Conservation (phyloP, 495 filamentous ascomycete species). For the Xylaria longipes region DNA sequence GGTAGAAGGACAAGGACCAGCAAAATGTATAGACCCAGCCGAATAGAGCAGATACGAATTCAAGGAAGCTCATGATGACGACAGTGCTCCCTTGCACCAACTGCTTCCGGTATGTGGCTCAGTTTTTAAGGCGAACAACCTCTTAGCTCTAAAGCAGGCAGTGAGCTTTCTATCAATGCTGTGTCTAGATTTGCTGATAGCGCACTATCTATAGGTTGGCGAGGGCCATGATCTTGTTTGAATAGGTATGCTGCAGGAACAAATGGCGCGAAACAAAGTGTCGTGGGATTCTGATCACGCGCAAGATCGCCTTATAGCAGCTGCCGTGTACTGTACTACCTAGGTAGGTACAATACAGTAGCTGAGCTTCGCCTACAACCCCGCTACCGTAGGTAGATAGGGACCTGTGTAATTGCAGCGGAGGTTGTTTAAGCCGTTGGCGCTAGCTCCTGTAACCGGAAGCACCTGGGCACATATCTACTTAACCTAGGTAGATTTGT, state of each 20-base stretch:
- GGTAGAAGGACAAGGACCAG: slow-evolving; percentile 93
- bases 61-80: slow-evolving; percentile 42
- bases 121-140: not conserved
- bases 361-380: not conserved
- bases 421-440: not conserved
- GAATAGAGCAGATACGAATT: slow-evolving; percentile 57
- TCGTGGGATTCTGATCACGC: slow-evolving; percentile 7
- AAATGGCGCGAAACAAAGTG: not conserved
- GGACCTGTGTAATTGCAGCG: not conserved
- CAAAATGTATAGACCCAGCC: slow-evolving; percentile 69
- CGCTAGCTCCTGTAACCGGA: not conserved
- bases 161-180: not conserved
- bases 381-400: not conserved
- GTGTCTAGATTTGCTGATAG: not conserved
- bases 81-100: not conserved
- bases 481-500: too few relatives aligned
- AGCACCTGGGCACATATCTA: not conserved
- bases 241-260: not conserved
- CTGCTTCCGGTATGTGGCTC: not conserved
- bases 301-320: not conserved
- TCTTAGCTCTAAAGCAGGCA: not conserved
- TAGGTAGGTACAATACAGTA: too few relatives aligned
- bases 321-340: not conserved
- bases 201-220: not conserved
- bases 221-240: slow-evolving; percentile 10